Conservation (phyloP, 1,284 basidiomycete genomes). For the Sporisorium exsertum region DNA sequence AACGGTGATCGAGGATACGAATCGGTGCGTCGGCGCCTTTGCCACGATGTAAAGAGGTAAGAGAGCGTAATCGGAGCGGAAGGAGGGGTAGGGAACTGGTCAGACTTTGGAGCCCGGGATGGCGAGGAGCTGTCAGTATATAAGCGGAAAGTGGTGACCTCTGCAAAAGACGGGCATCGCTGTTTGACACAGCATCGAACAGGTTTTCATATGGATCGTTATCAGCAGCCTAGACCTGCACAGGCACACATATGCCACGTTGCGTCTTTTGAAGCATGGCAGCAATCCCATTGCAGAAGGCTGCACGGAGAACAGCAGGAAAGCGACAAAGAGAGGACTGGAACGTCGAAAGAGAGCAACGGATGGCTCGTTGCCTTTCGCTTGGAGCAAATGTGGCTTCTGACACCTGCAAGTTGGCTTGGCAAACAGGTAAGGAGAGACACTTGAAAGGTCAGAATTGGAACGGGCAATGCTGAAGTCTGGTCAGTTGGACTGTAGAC, state of each 20-base stretch:
- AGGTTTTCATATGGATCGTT: not conserved
- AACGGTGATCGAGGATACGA: not conserved
- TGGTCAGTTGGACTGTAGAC: too few relatives aligned
- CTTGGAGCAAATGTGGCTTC: slow-evolving; percentile 9
- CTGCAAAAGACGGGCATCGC: slow-evolving; percentile 13
- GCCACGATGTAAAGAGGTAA: too few relatives aligned
- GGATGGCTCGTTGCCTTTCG: not conserved
- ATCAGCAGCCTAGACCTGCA: not conserved
- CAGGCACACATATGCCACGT: not conserved
- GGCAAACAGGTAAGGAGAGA: not conserved
- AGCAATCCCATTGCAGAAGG: not conserved
- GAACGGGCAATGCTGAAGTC: not conserved
- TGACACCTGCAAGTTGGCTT: slow-evolving; percentile 10
- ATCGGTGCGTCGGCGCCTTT: not conserved
- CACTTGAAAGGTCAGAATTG: not conserved
- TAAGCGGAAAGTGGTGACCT: slow-evolving; percentile 6
- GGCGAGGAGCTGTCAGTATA: not conserved
- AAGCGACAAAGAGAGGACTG: not conserved
- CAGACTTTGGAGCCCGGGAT: not conserved
- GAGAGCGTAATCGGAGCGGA: not conserved
- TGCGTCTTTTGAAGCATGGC: not conserved
- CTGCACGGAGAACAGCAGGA: not conserved
- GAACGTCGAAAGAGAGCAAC: not conserved
- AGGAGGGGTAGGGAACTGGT: not conserved
- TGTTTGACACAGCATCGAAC: not conserved